phyloP scores from a whole-genome alignment of 495 filamentous ascomycete genomes.

The Penicillium pancosmium region DNA sequence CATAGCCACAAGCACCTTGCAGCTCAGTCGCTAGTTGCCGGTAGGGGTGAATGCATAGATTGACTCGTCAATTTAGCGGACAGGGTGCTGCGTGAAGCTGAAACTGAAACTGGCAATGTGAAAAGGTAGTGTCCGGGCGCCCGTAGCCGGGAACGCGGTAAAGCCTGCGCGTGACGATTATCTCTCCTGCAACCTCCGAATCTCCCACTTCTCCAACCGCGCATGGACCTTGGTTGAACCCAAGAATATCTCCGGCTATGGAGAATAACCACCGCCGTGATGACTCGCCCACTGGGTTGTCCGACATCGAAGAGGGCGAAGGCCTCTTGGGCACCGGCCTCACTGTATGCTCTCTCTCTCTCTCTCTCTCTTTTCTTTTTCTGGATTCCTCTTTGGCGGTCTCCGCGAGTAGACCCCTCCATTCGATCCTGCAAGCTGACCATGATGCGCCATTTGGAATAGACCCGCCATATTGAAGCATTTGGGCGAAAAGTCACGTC shows the following conservation, averaged over 20 bases:
- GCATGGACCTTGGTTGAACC: conserved; percentile 39
- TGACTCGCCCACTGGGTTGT: conserved; percentile 50
- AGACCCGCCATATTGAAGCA: conserved; percentile 89
- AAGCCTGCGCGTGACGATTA: conserved; percentile 39
- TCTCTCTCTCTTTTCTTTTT: conserved; percentile 1
- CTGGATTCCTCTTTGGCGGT: conserved; percentile 13
- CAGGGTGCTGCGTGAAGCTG: neutral
- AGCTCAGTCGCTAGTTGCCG: conserved; percentile 11
- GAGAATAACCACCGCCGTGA: conserved; percentile 49
- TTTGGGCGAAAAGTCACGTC: conserved; percentile 94
- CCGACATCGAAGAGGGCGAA: conserved; percentile 51
- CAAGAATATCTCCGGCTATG: conserved; percentile 38
- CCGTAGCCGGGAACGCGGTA: conserved; percentile 39
- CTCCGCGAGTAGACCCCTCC: conserved; percentile 9
- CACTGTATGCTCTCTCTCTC: conserved; percentile 42
- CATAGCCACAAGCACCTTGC: conserved; percentile 13
- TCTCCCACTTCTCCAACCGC: conserved; percentile 20
- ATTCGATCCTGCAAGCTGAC: conserved; percentile 11
- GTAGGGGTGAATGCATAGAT: neutral
- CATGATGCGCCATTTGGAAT: conserved; percentile 10
- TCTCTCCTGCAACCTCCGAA: conserved; percentile 28
- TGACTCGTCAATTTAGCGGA: conserved; percentile 13
- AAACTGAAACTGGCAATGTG: neutral
- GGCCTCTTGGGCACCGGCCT: conserved; percentile 56
- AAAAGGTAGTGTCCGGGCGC: neutral